Conservation (phyloP, 345 rosid species). For the Salix koriyanagi region DNA sequence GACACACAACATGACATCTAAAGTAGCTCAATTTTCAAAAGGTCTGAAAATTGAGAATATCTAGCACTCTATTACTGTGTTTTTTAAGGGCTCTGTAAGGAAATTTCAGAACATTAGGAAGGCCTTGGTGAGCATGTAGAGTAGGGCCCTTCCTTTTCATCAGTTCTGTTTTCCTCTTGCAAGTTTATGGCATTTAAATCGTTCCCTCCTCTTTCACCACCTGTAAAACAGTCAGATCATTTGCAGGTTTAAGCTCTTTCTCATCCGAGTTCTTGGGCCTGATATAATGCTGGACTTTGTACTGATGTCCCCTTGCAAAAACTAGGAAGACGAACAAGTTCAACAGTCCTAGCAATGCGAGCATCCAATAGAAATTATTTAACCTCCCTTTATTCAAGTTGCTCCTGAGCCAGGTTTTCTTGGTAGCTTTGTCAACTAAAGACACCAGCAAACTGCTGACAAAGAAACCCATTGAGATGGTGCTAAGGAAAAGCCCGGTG, state of each 20-base stretch:
- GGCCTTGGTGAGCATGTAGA: not conserved
- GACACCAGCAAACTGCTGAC: conserved; percentile 76
- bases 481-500: conserved; percentile 79
- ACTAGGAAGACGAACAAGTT: conserved; percentile 55
- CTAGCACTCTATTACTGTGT: not conserved
- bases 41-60: not conserved
- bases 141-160: conserved; percentile 11
- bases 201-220: conserved; percentile 14
- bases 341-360: conserved; percentile 58
- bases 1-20: not conserved
- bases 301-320: conserved; percentile 61
- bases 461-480: conserved; percentile 86
- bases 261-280: conserved; percentile 17
- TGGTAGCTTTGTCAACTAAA: conserved; percentile 52
- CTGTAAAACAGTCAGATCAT: conserved; percentile 15
- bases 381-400: conserved; percentile 55
- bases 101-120: not conserved
- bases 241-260: conserved; percentile 28
- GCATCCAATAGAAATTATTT: conserved; percentile 74
- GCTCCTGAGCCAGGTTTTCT: conserved; percentile 62
- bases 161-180: not conserved
- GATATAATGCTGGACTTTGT: conserved; percentile 42
- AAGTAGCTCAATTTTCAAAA: not conserved
- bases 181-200: not conserved
- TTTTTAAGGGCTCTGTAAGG: not conserved